Evolutionary conservation across 2,329 filamentous ascomycete species (phyloP).

Genomic region (Calonectria crousiana): DNA sequence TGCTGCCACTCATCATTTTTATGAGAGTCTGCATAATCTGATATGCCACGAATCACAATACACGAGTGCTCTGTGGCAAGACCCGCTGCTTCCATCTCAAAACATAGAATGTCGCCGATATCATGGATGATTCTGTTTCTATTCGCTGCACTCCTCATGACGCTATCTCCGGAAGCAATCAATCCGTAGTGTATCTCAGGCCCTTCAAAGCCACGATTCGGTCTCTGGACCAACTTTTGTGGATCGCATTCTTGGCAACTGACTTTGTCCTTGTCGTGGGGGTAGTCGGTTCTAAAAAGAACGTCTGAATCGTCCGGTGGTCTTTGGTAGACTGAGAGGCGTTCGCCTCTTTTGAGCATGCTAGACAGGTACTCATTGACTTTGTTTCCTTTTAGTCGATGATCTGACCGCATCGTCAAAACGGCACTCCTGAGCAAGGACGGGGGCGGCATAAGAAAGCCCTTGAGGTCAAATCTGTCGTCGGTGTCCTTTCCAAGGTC

Average conservation of each 20-base stretch:
- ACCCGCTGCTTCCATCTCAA: constrained; percentile 40
- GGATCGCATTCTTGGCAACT: constrained; percentile 20
- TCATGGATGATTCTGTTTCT: background rate
- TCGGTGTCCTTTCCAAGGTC: constrained; percentile 34
- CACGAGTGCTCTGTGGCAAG: constrained; percentile 29
- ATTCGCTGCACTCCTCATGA: constrained; percentile 17
- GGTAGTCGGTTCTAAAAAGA: constrained; percentile 29
- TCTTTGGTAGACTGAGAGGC: constrained; percentile 24
- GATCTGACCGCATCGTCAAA: constrained; percentile 31
- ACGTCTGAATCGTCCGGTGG: constrained; percentile 24
- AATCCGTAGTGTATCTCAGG: constrained; percentile 32
- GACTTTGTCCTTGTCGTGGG: background rate
- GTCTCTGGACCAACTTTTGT: constrained; percentile 10
- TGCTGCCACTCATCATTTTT: constrained; percentile 39
- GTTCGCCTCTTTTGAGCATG: constrained; percentile 7
- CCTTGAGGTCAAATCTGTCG: constrained; percentile 27
- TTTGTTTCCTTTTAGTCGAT: constrained; percentile 23
- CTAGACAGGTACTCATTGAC: constrained; percentile 16
- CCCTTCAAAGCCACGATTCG: background rate
- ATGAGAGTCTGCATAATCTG: constrained; percentile 39
- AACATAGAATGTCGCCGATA: constrained; percentile 24
- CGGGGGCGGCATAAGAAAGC: constrained; percentile 33
- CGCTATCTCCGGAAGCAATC: constrained; percentile 33
- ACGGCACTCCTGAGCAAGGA: constrained; percentile 28
- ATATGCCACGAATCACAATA: constrained; percentile 38